These are phyloP conservation scores for Acacia pycnantha DNA, from an alignment of 331 rosid genomes.

Conservation along the genomic window DNA sequence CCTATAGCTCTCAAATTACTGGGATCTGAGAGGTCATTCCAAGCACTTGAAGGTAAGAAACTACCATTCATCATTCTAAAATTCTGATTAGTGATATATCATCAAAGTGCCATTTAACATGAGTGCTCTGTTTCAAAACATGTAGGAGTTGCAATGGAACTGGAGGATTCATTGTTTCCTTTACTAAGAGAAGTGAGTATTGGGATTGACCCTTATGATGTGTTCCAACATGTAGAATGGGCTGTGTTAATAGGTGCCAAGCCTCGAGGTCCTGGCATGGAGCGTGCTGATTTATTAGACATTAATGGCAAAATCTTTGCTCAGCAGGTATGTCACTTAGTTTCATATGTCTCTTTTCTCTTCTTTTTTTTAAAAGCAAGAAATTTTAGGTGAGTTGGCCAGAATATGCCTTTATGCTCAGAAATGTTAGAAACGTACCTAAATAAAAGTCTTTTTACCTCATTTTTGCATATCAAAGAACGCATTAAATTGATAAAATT, in stretches of 20 bases:
- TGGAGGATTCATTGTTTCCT: constrained; percentile 93
- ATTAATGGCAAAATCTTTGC: constrained; percentile 89
- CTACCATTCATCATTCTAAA: neutral
- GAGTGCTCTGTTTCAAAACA: constrained; percentile 6
- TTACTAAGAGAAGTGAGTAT: constrained; percentile 84
- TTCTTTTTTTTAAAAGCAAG: no score
- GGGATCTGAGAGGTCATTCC: constrained; percentile 89
- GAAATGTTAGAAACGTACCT: no score
- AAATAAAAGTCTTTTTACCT: no score
- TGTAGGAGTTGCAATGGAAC: constrained; percentile 97
- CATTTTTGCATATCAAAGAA: no score
- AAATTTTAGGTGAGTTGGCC: no score
- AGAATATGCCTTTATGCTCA: no score
- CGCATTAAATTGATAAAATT: no score
- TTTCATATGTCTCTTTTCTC: no score
- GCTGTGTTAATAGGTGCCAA: constrained; percentile 96
- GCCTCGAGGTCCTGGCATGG: constrained; percentile 99
- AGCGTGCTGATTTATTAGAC: constrained; percentile 84
- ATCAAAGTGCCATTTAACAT: neutral
- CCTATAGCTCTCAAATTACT: constrained; percentile 84
- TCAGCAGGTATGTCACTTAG: constrained; percentile 50
- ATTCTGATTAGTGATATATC: neutral
- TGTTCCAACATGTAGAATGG: constrained; percentile 96
- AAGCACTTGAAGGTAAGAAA: constrained; percentile 90
- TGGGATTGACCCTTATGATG: constrained; percentile 86